Evolutionary conservation across 2,329 filamentous ascomycete genomes (phyloP).

Genomic region (Xylaria sp.): DNA sequence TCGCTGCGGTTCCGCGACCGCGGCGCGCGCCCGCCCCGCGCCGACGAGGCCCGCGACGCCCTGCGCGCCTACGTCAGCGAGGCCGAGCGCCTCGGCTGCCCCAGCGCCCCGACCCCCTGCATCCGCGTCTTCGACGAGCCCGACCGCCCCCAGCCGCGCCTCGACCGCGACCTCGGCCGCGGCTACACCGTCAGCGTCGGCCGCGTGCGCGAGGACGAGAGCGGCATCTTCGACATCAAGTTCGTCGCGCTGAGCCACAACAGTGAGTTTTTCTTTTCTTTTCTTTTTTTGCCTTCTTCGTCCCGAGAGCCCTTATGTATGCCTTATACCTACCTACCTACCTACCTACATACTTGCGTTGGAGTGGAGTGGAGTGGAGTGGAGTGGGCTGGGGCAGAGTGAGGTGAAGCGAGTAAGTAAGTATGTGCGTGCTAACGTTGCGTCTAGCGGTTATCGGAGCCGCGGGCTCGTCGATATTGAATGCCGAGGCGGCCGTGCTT

Average conservation of each 20-base stretch:
- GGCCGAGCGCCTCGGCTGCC: slow-evolving; percentile 80
- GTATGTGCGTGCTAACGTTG: too few species aligned
- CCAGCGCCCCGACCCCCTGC: slow-evolving; percentile 78
- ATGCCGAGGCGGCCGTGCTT: slow-evolving; percentile 87
- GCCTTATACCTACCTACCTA: too few species aligned
- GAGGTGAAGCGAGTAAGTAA: too few species aligned
- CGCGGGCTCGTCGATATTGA: slow-evolving; percentile 93
- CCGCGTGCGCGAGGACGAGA: slow-evolving; percentile 81
- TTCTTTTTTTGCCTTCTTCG: not conserved
- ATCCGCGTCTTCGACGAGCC: slow-evolving; percentile 89
- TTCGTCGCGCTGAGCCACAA: slow-evolving; percentile 91
- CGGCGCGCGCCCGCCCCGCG: slow-evolving; percentile 72
- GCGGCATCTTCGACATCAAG: slow-evolving; percentile 89
- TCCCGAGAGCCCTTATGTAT: too few species aligned
- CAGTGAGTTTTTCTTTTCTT: slow-evolving; percentile 47
- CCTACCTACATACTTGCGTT: too few species aligned
- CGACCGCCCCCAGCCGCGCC: slow-evolving; percentile 86
- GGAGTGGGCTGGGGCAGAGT: too few species aligned
- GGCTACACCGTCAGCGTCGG: slow-evolving; percentile 94
- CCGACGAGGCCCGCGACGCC: slow-evolving; percentile 76
- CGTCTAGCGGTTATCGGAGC: slow-evolving; percentile 91
- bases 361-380: too few species aligned
- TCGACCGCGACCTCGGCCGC: slow-evolving; percentile 82
- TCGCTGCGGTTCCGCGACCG: slow-evolving; percentile 79
- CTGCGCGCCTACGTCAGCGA: slow-evolving; percentile 82